Evolutionary conservation across 106 monocot genomes (phyloP), one percentile per base, ranked within the genome.

Genomic region (Allium sativum): DNA sequence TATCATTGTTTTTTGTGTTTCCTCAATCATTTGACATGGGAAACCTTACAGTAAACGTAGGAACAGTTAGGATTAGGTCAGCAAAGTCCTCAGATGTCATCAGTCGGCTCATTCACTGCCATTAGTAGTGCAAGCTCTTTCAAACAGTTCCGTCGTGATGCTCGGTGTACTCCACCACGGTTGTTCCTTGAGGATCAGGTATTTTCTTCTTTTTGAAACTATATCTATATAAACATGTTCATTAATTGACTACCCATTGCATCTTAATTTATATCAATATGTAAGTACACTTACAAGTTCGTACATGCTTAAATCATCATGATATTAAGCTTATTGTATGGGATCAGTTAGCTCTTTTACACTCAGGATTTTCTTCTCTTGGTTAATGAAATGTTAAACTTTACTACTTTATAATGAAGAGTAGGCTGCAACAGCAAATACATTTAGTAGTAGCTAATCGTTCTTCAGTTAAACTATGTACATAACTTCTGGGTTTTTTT

Each of bases 91-190:
- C 87, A 87, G 66, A 87, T 87, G 82, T 84, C 87, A 50, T 75
- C 76, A 55, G 70, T 80, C 17, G 91, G 96, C 52, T 96, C 96
- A 57, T 22, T 91, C 45, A 91, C 96, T 61, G 91, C 87, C 55
- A 68, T 96, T 53, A 90, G 96, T 79, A 91, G 87, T 73, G 75
- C 82, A 9, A 91, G 90, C 66, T 96, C 96, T 59, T 87, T 96
- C 45, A 81, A 52, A 42, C 65, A 81, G 31, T 82, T 91, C 56
- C 84, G 79, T 52, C 79, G 82, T 18, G 82, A 62, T 54, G 73
- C 91, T 43, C 91, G 96, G 96, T 96, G 91, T 55, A 91, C 96
- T 62, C 96, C 96, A 18, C 96, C 90, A 12, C 68, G 91, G 13
- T 59, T 96, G 40, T 91, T 96, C 68, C 66, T 91, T 13, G 94